Conservation (phyloP, 495 filamentous ascomycete species). For the Durotheca rogersii region DNA sequence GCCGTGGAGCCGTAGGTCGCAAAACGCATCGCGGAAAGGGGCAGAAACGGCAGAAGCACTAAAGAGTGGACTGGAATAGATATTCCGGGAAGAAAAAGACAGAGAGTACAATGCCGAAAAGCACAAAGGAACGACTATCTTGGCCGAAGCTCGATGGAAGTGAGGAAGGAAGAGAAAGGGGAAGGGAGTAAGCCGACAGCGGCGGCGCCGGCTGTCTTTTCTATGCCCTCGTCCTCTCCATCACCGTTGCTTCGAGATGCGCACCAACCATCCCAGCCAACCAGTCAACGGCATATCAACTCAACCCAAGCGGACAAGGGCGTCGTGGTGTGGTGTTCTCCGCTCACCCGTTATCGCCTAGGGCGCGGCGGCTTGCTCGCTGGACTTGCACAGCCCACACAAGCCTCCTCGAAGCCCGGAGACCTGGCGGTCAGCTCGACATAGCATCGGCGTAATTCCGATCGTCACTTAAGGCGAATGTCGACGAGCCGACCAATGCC, state of each 20-base stretch:
- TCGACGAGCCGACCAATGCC: conserved; percentile 9
- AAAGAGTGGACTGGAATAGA: conserved; percentile 39
- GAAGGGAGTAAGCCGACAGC: not conserved
- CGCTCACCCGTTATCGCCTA: conserved; percentile 28
- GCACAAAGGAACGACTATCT: conserved; percentile 35
- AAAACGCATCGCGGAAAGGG: conserved; percentile 31
- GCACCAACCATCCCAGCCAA: conserved; percentile 20
- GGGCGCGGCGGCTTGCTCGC: no score
- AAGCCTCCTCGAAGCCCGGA: conserved; percentile 6
- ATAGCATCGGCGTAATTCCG: conserved; percentile 25
- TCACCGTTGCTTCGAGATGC: no score
- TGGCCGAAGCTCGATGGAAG: conserved; percentile 33
- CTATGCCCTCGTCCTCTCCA: conserved; percentile 29
- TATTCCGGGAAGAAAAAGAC: conserved; percentile 32
- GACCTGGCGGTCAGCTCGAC: conserved; percentile 19
- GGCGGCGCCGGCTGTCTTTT: conserved; percentile 32
- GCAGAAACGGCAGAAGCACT: conserved; percentile 25
- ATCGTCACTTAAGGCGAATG: conserved; percentile 25
- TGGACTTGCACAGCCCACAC: no score
- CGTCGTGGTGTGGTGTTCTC: conserved; percentile 14
- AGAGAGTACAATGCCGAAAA: conserved; percentile 33
- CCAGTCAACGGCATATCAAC: conserved; percentile 23
- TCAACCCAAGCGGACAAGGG: no score
- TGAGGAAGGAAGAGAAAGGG: conserved; percentile 20
- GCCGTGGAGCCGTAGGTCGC: conserved; percentile 36